Evolutionary conservation across 2,329 filamentous ascomycete genomes (phyloP).

Genomic region (Diaporthe ampelina): DNA sequence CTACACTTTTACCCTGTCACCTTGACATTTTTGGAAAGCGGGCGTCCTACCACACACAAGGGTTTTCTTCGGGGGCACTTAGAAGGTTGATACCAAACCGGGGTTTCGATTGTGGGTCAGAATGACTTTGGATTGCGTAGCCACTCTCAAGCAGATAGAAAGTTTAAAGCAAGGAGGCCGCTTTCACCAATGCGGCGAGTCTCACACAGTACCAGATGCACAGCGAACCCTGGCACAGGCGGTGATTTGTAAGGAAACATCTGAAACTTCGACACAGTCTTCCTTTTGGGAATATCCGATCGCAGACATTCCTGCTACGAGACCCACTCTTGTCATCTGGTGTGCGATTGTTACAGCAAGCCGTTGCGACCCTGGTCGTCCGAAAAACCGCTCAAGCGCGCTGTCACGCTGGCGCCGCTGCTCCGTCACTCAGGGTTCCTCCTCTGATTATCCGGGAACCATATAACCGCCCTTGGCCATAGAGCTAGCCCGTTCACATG

Average conservation of each 20-base stretch:
- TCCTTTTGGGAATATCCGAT: constrained; percentile 17
- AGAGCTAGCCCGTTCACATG: constrained; percentile 9
- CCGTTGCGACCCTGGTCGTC: constrained; percentile 28
- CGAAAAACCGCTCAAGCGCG: not conserved
- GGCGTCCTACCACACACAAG: constrained; percentile 3
- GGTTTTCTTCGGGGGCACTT: constrained; percentile 19
- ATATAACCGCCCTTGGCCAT: constrained; percentile 24
- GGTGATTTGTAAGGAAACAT: constrained; percentile 27
- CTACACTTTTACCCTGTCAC: not conserved
- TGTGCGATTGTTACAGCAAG: constrained; percentile 20
- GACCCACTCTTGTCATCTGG: constrained; percentile 31
- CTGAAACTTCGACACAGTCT: constrained; percentile 29
- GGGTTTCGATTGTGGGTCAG: constrained; percentile 28
- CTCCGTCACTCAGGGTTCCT: not conserved
- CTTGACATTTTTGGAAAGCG: constrained; percentile 14
- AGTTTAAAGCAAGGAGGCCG: not conserved
- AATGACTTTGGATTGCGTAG: constrained; percentile 26
- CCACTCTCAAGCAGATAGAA: constrained; percentile 23
- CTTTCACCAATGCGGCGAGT: not conserved
- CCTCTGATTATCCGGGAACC: constrained; percentile 1
- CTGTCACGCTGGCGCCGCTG: constrained; percentile 1
- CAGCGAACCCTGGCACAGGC: not conserved
- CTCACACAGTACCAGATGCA: not conserved
- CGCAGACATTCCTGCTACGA: constrained; percentile 24
- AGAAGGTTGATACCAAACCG: constrained; percentile 27